phyloP scores from a whole-genome alignment of 768 basidiomycete genomes.

The Mycena maculata region DNA sequence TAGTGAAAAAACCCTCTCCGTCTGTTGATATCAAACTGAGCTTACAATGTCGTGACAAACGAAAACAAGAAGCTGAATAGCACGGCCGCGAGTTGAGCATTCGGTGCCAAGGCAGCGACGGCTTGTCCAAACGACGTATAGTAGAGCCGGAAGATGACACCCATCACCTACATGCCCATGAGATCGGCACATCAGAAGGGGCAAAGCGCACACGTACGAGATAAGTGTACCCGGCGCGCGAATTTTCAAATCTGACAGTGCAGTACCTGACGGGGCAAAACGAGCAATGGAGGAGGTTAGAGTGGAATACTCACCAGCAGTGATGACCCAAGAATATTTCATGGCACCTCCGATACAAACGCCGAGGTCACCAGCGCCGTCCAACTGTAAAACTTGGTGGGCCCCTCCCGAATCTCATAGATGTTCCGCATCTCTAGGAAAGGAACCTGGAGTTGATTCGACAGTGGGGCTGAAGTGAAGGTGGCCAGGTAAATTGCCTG shows the following conservation, averaged over 20 bases:
- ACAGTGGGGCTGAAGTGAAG: conserved; percentile 63
- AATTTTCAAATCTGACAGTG: conserved; percentile 69
- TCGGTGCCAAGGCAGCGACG: too few species aligned
- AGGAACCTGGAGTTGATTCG: conserved; percentile 72
- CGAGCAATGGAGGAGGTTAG: background rate
- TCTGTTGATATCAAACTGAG: conserved; percentile 14
- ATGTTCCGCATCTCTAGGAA: conserved; percentile 69
- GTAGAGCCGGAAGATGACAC: too few species aligned
- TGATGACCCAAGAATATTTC: conserved; percentile 68
- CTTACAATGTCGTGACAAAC: conserved; percentile 72
- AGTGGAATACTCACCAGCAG: conserved; percentile 54
- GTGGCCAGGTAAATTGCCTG: conserved; percentile 69
- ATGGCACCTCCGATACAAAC: conserved; percentile 68
- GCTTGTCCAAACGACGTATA: too few species aligned
- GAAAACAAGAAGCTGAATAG: conserved; percentile 70
- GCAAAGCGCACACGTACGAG: conserved; percentile 40
- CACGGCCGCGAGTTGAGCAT: conserved; percentile 56
- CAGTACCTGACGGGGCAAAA: conserved; percentile 52
- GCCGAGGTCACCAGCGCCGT: conserved; percentile 65
- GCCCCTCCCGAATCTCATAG: conserved; percentile 76
- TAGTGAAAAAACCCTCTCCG: background rate
- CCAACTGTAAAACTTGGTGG: conserved; percentile 76
- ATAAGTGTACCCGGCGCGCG: conserved; percentile 68
- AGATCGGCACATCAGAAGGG: background rate
- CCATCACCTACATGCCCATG: too few species aligned